Conservation (phyloP, 768 basidiomycete species). For the Phylloporus arenicola region DNA sequence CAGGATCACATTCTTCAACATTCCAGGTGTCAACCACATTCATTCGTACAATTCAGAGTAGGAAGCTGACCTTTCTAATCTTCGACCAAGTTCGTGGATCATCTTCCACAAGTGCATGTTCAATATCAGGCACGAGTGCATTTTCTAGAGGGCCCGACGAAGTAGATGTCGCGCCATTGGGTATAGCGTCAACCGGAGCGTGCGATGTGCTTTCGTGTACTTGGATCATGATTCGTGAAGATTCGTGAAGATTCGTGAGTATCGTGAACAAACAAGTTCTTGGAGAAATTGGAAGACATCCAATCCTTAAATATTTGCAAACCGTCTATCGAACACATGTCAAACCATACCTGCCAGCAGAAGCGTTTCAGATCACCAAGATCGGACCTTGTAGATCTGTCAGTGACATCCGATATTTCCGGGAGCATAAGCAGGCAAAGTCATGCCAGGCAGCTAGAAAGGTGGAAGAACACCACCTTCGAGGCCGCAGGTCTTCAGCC, state of each 20-base stretch:
- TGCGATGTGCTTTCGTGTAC: not conserved
- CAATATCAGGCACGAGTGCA: constrained; percentile 29
- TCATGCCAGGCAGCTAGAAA: too few species aligned
- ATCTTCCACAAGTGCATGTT: constrained; percentile 43
- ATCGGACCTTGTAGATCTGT: too few species aligned
- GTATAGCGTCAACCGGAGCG: not conserved
- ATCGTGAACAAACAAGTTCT: not conserved
- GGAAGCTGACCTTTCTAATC: constrained; percentile 45
- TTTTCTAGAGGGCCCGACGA: not conserved
- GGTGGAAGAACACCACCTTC: too few species aligned
- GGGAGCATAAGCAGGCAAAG: too few species aligned
- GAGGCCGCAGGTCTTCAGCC: too few species aligned
- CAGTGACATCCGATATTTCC: too few species aligned
- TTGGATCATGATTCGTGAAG: constrained; percentile 7
- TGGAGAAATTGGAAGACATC: not conserved
- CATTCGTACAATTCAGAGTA: too few species aligned
- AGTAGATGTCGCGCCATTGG: not conserved
- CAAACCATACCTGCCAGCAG: too few species aligned
- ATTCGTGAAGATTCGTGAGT: too few species aligned
- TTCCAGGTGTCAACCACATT: not conserved
- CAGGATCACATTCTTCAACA: constrained; percentile 16
- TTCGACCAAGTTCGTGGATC: constrained; percentile 61
- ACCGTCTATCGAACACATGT: not conserved
- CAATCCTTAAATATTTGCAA: constrained; percentile 4
- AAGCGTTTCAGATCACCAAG: too few species aligned